These are phyloP conservation scores for Ophiocordyceps camponoti-saundersi DNA, from an alignment of 2,329 filamentous ascomycete genomes.

Conservation along the genomic window DNA sequence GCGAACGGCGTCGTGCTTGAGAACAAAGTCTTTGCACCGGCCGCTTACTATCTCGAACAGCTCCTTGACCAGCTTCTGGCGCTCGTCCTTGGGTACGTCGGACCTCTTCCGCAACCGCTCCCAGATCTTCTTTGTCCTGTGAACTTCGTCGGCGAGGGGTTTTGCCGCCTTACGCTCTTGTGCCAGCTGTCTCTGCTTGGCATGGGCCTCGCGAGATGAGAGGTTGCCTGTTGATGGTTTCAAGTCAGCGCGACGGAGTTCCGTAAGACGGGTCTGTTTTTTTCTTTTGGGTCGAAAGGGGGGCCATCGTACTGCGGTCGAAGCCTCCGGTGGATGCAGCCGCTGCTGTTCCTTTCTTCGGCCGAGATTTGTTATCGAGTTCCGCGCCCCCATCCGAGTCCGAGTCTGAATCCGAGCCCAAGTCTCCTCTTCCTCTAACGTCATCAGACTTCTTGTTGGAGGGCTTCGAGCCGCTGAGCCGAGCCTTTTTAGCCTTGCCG, in stretches of 20 bases:
- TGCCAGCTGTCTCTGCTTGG: conserved; percentile 77
- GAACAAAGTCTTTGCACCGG: conserved; percentile 83
- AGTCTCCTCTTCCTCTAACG: conserved; percentile 20
- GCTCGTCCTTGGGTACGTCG: conserved; percentile 77
- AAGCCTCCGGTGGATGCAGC: conserved; percentile 16
- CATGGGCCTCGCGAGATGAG: conserved; percentile 72
- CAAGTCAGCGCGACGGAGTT: not conserved
- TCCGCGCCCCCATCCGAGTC: conserved; percentile 28
- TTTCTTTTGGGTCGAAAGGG: not conserved
- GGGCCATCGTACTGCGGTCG: conserved; percentile 20
- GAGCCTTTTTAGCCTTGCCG: conserved; percentile 33
- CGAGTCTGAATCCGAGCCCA: conserved; percentile 27
- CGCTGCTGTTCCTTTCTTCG: conserved; percentile 16
- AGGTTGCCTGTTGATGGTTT: not conserved
- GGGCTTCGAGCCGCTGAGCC: conserved; percentile 18
- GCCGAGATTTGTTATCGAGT: conserved; percentile 22
- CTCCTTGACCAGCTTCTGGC: conserved; percentile 73
- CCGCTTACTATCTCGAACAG: conserved; percentile 85
- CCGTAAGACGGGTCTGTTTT: not conserved
- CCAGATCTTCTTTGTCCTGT: conserved; percentile 91
- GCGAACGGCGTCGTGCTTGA: conserved; percentile 96
- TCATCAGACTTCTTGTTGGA: conserved; percentile 19
- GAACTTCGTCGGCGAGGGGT: conserved; percentile 78
- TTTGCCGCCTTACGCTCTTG: conserved; percentile 85
- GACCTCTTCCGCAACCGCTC: conserved; percentile 85